Evolutionary conservation across 768 basidiomycete species (phyloP).

Genomic region (Cyclocybe cylindracea): DNA sequence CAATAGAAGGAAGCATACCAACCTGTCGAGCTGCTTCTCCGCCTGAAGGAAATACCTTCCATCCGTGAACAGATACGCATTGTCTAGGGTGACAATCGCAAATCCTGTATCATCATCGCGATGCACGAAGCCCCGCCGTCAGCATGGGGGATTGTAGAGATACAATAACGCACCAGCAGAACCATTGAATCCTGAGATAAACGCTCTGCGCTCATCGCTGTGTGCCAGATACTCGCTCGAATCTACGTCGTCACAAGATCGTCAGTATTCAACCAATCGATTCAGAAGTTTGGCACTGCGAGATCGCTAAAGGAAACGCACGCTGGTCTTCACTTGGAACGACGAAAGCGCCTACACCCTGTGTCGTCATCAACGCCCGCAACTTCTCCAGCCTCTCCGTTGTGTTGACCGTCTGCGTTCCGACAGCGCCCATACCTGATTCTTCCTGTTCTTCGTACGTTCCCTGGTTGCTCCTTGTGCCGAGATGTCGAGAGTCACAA

Average conservation of each 20-base stretch:
- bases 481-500: no score
- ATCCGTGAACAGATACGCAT: constrained; percentile 90
- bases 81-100: constrained; percentile 69
- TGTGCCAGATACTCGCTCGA: constrained; percentile 87
- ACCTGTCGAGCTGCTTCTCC: constrained; percentile 84
- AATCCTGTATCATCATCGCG: constrained; percentile 47
- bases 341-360: constrained; percentile 57
- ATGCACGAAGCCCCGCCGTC: no score
- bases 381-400: constrained; percentile 61
- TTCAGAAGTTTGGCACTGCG: neutral
- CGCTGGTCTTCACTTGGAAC: constrained; percentile 95
- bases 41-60: constrained; percentile 96
- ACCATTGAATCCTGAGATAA: constrained; percentile 92
- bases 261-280: constrained; percentile 3
- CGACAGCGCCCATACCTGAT: constrained; percentile 35
- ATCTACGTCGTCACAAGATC: constrained; percentile 46
- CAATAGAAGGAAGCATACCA: constrained; percentile 21
- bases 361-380: constrained; percentile 67
- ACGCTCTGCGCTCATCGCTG: constrained; percentile 83
- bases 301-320: constrained; percentile 36
- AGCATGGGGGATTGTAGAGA: neutral
- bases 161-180: constrained; percentile 68
- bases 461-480: no score
- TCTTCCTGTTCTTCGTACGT: neutral
- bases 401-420: constrained; percentile 57